These are phyloP conservation scores for Papiliotrema flavescens DNA, from an alignment of 1,284 basidiomycete species.

Conservation along the genomic window DNA sequence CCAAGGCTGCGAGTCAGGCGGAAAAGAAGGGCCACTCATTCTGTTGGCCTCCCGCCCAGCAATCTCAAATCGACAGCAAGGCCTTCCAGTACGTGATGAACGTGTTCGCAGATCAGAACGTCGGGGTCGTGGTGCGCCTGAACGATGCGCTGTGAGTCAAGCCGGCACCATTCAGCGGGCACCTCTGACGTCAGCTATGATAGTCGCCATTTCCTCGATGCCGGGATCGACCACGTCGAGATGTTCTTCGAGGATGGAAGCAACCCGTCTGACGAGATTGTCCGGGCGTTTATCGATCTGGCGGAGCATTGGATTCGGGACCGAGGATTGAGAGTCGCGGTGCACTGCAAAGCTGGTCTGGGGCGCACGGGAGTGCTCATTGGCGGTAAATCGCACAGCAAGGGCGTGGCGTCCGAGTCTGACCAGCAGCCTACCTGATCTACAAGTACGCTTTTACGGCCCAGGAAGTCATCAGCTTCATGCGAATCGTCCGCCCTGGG, in stretches of 20 bases:
- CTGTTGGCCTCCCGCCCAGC: not conserved
- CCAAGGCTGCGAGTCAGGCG: not conserved
- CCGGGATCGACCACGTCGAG: conserved; percentile 75
- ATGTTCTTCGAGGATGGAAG: conserved; percentile 93
- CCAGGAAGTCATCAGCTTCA: conserved; percentile 93
- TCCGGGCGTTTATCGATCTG: conserved; percentile 80
- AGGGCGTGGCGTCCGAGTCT: not conserved
- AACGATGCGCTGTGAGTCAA: conserved; percentile 71
- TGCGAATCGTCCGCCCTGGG: conserved; percentile 88
- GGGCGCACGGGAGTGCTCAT: conserved; percentile 74
- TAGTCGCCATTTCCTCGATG: conserved; percentile 72
- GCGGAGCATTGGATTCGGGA: conserved; percentile 72
- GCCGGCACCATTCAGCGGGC: not conserved
- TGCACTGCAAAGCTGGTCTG: conserved; percentile 62
- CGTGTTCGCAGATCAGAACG: conserved; percentile 80
- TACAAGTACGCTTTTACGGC: conserved; percentile 99
- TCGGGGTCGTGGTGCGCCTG: conserved; percentile 89
- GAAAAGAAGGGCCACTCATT: not conserved
- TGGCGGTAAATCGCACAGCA: conserved; percentile 52
- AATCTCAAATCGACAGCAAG: conserved; percentile 60
- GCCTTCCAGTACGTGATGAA: conserved; percentile 84
- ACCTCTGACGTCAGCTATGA: conserved; percentile 60
- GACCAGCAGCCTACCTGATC: conserved; percentile 75
- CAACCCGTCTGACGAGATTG: conserved; percentile 83
- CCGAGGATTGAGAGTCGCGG: conserved; percentile 69